Conservation (phyloP, 139 green algal genomes). For the Picochlorum costavermella region DNA sequence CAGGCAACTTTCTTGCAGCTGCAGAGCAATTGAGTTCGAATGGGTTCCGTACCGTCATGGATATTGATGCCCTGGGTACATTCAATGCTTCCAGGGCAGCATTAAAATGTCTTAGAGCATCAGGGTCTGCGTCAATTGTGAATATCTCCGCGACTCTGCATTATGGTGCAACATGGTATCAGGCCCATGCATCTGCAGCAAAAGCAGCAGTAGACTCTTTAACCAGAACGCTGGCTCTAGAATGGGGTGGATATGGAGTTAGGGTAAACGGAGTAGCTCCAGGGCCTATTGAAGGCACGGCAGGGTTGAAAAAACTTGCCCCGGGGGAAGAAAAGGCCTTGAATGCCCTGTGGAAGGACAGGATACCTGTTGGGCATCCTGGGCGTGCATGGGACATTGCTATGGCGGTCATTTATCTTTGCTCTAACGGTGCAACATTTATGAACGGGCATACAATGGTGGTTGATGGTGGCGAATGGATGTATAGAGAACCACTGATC, state of each 20-base stretch:
- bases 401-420: conserved; percentile 72
- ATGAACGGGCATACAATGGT: conserved; percentile 67
- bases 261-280: conserved; percentile 81
- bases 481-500: conserved; percentile 55
- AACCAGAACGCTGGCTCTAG: conserved; percentile 81
- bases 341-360: conserved; percentile 27
- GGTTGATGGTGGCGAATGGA: conserved; percentile 77
- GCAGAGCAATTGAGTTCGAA: conserved; percentile 77
- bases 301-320: conserved; percentile 83
- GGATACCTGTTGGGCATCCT: conserved; percentile 68
- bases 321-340: conserved; percentile 39
- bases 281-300: conserved; percentile 80
- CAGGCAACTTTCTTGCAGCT: conserved; percentile 68
- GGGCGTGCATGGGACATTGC: conserved; percentile 82
- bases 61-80: conserved; percentile 90
- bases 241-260: conserved; percentile 84
- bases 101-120: conserved; percentile 38
- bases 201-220: conserved; percentile 86
- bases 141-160: conserved; percentile 96
- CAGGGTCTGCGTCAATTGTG: conserved; percentile 50
- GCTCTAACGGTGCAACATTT: conserved; percentile 41
- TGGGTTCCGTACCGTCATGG: conserved; percentile 91
- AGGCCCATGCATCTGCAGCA: conserved; percentile 75
- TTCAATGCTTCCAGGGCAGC: conserved; percentile 72
- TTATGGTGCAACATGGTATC: conserved; percentile 91